A percentile compares a stretch with the other conserved stretches of the same genome.
Conservation (phyloP, 441 rosid genomes). For the Kokia cookei region DNA sequence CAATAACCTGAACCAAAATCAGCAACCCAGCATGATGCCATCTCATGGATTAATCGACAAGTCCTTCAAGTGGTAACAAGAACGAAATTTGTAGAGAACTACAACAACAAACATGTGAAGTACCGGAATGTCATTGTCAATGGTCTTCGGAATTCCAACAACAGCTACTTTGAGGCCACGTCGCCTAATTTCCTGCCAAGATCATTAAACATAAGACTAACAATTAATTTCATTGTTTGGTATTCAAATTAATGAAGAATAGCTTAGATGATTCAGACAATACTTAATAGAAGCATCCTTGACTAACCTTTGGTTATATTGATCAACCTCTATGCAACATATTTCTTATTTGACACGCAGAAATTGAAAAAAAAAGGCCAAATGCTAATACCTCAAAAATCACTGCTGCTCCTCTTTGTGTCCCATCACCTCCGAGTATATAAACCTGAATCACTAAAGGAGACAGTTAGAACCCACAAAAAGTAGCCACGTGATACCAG, state of each 20-base stretch:
- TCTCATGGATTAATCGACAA: not conserved
- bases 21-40: slow-evolving; percentile 7
- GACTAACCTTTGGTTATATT: not conserved
- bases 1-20: slow-evolving; percentile 55
- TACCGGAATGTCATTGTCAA: slow-evolving; percentile 83
- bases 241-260: not conserved
- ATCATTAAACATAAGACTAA: not conserved
- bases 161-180: slow-evolving; percentile 75
- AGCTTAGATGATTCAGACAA: not conserved
- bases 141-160: slow-evolving; percentile 79
- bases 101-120: slow-evolving; percentile 1
- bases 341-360: not conserved
- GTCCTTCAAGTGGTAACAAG: not conserved
- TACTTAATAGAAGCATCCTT: not conserved
- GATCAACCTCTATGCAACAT: not conserved
- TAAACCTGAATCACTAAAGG: slow-evolving; percentile 40
- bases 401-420: slow-evolving; percentile 70
- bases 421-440: slow-evolving; percentile 87
- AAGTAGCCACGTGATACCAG: not conserved
- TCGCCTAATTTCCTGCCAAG: slow-evolving; percentile 54
- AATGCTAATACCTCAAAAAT: slow-evolving; percentile 49
- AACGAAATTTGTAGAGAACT: slow-evolving; percentile 4
- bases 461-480: slow-evolving; percentile 3
- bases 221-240: not conserved
- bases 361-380: not conserved